Conservation (phyloP, 805 yeast genomes). For the Brettanomyces bruxellensis region DNA sequence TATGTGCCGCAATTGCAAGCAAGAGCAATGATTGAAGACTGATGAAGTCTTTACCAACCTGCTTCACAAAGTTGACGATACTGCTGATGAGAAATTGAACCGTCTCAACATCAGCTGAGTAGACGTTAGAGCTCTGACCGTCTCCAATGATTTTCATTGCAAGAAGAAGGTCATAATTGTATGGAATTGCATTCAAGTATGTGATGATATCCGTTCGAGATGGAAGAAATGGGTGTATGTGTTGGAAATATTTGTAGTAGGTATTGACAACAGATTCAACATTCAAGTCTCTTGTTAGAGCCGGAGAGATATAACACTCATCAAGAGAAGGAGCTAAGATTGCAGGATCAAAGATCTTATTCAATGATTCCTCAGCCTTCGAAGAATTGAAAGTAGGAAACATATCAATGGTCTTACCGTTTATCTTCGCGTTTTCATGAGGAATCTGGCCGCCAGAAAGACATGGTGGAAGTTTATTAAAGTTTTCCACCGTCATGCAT, state of each 20-base stretch:
- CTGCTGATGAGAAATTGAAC: constrained; percentile 29
- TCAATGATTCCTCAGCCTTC: constrained; percentile 16
- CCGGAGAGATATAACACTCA: constrained; percentile 22
- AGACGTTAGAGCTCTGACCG: constrained; percentile 31
- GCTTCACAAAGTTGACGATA: constrained; percentile 23
- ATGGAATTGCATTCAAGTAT: constrained; percentile 26
- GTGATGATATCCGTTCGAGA: constrained; percentile 25
- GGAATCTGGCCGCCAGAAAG: constrained; percentile 10
- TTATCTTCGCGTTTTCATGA: background rate
- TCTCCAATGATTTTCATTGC: constrained; percentile 42
- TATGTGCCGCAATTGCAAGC: constrained; percentile 36
- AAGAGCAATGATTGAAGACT: constrained; percentile 34
- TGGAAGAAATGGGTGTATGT: constrained; percentile 41
- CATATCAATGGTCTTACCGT: constrained; percentile 14
- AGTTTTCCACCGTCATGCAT: constrained; percentile 20
- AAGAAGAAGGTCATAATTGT: constrained; percentile 32
- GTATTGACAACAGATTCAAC: constrained; percentile 18
- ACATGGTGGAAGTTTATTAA: constrained; percentile 22
- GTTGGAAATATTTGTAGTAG: constrained; percentile 32
- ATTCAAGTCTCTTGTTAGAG: constrained; percentile 18
- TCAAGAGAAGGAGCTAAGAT: constrained; percentile 10
- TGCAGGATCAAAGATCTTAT: constrained; percentile 17
- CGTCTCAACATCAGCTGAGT: constrained; percentile 31
- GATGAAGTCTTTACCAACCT: constrained; percentile 32
- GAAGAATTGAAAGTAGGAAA: constrained; percentile 25